A percentile compares a stretch with the other conserved stretches of the same genome.
phyloP scores from a whole-genome alignment of 1,139 yeast genomes.

The Debaryomyces nepalensis region DNA sequence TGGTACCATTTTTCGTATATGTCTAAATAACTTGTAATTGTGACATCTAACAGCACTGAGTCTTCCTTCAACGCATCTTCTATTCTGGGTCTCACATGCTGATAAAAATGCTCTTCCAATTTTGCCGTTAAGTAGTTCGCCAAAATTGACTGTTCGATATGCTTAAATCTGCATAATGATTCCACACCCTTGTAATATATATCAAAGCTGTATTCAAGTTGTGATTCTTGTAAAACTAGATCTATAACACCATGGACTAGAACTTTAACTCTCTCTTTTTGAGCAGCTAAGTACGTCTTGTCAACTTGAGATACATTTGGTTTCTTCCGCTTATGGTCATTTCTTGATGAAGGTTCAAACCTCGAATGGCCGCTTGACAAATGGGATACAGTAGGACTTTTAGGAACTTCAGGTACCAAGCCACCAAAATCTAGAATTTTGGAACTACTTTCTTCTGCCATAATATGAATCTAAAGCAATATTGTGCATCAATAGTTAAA shows the following conservation, averaged over 20 bases:
- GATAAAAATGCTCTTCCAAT: slow-evolving; percentile 24
- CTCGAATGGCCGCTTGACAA: slow-evolving; percentile 15
- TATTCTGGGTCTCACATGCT: slow-evolving; percentile 15
- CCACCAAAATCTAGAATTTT: slow-evolving; percentile 22
- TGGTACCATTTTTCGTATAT: slow-evolving; percentile 32
- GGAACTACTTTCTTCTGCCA: slow-evolving; percentile 11
- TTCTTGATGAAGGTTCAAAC: slow-evolving; percentile 9
- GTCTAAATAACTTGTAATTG: slow-evolving; percentile 21
- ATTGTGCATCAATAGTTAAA: background rate
- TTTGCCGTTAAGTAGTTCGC: slow-evolving; percentile 26
- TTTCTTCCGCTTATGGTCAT: slow-evolving; percentile 12
- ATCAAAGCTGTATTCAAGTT: slow-evolving; percentile 29
- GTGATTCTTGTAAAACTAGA: slow-evolving; percentile 24
- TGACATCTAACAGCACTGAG: slow-evolving; percentile 10
- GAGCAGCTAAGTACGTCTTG: slow-evolving; percentile 7
- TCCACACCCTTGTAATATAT: slow-evolving; percentile 37
- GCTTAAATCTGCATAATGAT: slow-evolving; percentile 38
- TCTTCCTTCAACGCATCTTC: slow-evolving; percentile 5
- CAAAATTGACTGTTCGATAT: slow-evolving; percentile 37
- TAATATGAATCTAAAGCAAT: slow-evolving; percentile 4
- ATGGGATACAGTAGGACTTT: slow-evolving; percentile 16
- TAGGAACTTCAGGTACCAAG: slow-evolving; percentile 1
- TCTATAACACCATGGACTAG: slow-evolving; percentile 24
- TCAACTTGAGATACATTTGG: slow-evolving; percentile 4
- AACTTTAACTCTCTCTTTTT: slow-evolving; percentile 12